Evolutionary conservation across 805 yeast genomes (phyloP).

Genomic region (Starmerella floris): DNA sequence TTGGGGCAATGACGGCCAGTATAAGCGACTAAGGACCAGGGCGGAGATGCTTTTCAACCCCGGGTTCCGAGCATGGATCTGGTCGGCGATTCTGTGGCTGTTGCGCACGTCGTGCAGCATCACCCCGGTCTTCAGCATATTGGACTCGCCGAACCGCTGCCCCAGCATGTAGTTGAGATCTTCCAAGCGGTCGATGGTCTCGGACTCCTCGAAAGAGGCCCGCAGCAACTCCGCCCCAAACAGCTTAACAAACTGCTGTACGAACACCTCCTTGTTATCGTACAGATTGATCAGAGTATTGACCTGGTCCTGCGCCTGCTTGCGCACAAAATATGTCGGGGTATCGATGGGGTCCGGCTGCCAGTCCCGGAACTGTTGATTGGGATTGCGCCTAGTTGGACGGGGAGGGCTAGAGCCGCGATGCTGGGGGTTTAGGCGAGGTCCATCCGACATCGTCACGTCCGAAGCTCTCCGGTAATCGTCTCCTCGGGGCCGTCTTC

Average conservation of each 20-base stretch:
- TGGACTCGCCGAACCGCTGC: slow-evolving; percentile 50
- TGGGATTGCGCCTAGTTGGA: neutral
- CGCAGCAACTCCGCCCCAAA: slow-evolving; percentile 45
- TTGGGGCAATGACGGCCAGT: slow-evolving; percentile 48
- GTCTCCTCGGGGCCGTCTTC: slow-evolving; percentile 24
- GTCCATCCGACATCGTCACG: neutral
- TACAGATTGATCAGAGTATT: slow-evolving; percentile 59
- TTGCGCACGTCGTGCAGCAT: slow-evolving; percentile 53
- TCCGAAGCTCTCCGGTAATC: neutral
- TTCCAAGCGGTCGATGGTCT: slow-evolving; percentile 27
- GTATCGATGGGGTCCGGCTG: slow-evolving; percentile 82
- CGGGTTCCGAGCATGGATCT: slow-evolving; percentile 16
- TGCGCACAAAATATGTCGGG: slow-evolving; percentile 62
- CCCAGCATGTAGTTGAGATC: slow-evolving; percentile 42
- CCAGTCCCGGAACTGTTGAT: slow-evolving; percentile 37
- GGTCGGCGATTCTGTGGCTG: slow-evolving; percentile 10
- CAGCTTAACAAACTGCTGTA: slow-evolving; percentile 47
- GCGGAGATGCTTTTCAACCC: slow-evolving; percentile 33
- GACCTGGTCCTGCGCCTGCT: slow-evolving; percentile 47
- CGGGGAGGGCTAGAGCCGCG: too few relatives aligned
- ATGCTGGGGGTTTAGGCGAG: slow-evolving; percentile 32
- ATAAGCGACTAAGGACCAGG: slow-evolving; percentile 57
- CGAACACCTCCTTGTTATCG: slow-evolving; percentile 53
- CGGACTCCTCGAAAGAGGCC: slow-evolving; percentile 1
- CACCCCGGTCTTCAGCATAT: slow-evolving; percentile 59